Evolutionary conservation across 306 rosid genomes (phyloP), one percentile per base, ranked within the genome.

Genomic region (Lithocarpus polystachyus): DNA sequence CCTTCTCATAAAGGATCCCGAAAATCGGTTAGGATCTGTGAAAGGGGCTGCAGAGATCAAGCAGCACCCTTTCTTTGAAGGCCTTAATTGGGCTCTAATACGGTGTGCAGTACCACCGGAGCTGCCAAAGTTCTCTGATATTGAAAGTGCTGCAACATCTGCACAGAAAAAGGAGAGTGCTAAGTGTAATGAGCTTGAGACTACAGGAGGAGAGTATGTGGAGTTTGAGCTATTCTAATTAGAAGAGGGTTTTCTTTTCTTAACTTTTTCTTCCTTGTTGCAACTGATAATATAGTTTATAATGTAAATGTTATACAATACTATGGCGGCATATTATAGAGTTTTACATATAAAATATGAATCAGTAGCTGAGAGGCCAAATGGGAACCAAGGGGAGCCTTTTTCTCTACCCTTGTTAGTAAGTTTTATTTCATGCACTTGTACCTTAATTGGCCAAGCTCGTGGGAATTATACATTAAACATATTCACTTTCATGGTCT

Each of bases 31-130:
- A 86, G 98, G 99, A 77, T 90, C 99, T 0, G 87, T 90, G 43
- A 95, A 91, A 87, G 99, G 99, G 1, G 99, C 99, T 26, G 90
- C 94, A 4, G 98, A 93, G 82, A 91, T 95, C 75, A 95, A 95
- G 87, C 97, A 91, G 72, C 99, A 95, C 55, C 91, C 97, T 2
- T 95, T 95, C 92, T 95, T 95, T 56, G 93, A 88, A 75, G 98
- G 98, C 85, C 93, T 95, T 26, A 95, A 95, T 77, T 95, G 99
- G 99, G 99, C 99, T 75, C 87, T 95, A 69, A 91, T 95, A 74
- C 91, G 99, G 73, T 95, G 98, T 77, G 92, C 97, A 0, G 84
- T 89, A 31, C 98, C 99, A 1, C 99, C 99, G 0, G 97, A 95
- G 84, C 88, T 95, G 75, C 97, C 99, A 64, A 91, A 87, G 82